These are phyloP conservation scores for Salmacisia buchloeana DNA, from an alignment of 1,284 basidiomycete species.

Conservation along the genomic window DNA sequence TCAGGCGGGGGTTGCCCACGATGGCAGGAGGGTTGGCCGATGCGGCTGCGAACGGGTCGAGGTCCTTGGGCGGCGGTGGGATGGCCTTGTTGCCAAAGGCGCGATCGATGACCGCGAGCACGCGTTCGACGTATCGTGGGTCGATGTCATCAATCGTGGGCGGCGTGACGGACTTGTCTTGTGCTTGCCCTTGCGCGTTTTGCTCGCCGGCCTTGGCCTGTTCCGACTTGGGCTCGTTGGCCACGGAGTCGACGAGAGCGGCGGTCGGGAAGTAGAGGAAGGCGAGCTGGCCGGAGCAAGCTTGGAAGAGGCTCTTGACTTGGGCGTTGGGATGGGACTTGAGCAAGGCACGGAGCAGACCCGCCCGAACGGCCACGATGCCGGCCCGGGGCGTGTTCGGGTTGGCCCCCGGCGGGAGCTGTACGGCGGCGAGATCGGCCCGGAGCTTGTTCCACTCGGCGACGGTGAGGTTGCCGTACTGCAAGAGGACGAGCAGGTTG, in stretches of 20 bases:
- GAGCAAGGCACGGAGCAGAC: neutral
- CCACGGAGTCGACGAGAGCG: neutral
- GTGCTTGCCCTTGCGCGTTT: neutral
- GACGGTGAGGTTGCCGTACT: slow-evolving; percentile 40
- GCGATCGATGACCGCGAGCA: slow-evolving; percentile 34
- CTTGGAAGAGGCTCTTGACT: neutral
- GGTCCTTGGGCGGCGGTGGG: neutral
- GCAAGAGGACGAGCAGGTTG: slow-evolving; percentile 33
- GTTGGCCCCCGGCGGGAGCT: slow-evolving; percentile 19
- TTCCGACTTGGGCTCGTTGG: neutral
- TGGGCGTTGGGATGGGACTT: neutral
- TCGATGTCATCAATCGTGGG: slow-evolving; percentile 4
- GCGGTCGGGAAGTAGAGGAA: slow-evolving; percentile 4
- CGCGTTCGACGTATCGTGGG: slow-evolving; percentile 25
- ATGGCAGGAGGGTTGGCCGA: neutral
- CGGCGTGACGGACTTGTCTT: neutral
- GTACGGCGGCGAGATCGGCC: slow-evolving; percentile 28
- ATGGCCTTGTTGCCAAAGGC: slow-evolving; percentile 20
- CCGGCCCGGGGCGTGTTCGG: neutral
- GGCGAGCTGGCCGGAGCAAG: neutral
- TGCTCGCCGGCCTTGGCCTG: neutral
- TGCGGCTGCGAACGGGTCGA: neutral
- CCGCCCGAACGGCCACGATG: neutral
- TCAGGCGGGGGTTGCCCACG: neutral
- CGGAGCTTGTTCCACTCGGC: slow-evolving; percentile 32